phyloP scores from a whole-genome alignment of 2,329 filamentous ascomycete genomes.

The Nakataea oryzae region DNA sequence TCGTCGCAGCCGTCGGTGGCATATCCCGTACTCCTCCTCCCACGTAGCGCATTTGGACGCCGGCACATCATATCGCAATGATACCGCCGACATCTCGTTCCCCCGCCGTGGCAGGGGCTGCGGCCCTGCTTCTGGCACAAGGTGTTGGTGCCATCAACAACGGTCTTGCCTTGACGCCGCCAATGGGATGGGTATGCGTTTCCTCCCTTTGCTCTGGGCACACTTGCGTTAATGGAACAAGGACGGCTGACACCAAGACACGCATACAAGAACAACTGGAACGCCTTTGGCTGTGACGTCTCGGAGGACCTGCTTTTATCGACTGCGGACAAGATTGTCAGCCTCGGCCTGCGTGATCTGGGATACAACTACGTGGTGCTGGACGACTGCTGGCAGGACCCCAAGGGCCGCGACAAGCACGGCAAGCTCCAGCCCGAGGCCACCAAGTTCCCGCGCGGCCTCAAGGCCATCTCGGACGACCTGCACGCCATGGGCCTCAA shows the following conservation, averaged over 20 bases:
- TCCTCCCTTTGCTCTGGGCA: not conserved
- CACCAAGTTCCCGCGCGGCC: slow-evolving; percentile 24
- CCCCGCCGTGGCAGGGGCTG: no score
- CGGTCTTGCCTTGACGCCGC: slow-evolving; percentile 8
- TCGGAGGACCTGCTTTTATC: slow-evolving; percentile 8
- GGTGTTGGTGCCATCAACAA: slow-evolving; percentile 2
- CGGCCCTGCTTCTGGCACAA: not conserved
- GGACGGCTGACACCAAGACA: not conserved
- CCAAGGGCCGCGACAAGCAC: slow-evolving; percentile 12
- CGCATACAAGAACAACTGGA: slow-evolving; percentile 10
- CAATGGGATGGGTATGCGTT: slow-evolving; percentile 8
- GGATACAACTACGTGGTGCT: slow-evolving; percentile 11
- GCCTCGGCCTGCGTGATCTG: slow-evolving; percentile 7
- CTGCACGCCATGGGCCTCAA: slow-evolving; percentile 24
- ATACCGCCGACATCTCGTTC: not conserved
- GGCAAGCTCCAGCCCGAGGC: slow-evolving; percentile 18
- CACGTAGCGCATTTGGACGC: not conserved
- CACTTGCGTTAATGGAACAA: not conserved
- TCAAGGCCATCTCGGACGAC: slow-evolving; percentile 22
- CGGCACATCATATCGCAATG: not conserved
- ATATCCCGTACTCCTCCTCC: not conserved
- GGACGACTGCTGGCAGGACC: slow-evolving; percentile 9
- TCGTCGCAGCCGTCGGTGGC: no score
- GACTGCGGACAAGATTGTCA: slow-evolving; percentile 5
- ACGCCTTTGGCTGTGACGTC: slow-evolving; percentile 12